Base-by-base conservation (phyloP, 164 flowering plant genomes). In the Chimonanthus praecox region DNA sequence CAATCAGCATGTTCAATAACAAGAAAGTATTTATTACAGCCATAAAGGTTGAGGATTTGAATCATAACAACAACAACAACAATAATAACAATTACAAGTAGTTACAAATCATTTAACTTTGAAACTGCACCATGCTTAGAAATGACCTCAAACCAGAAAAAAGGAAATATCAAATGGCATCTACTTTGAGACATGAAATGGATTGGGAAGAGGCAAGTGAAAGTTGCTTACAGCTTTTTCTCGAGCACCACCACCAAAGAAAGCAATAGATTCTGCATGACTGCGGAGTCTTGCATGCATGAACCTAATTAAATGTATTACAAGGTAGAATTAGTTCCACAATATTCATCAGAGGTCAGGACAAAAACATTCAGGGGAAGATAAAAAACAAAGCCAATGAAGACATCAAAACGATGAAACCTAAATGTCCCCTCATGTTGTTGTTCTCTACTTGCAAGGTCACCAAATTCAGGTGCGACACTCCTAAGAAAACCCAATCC, bases 231-330 rank as follows among this genome's bases (percentile, higher is more conserved):
- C 99, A 82, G 88, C 85, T 84, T 81, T 94, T 83, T 96, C 99
- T 75, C 99, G 84, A 65, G 92, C 82, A 78, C 99, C 98, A 69
- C 99, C 99, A 10, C 99, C 99, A 81, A 96, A 96, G 85, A 96
- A 96, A 76, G 99, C 99, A 82, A 96, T 83, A 58, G 99, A 96
- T 83, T 96, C 99, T 60, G 99, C 98, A 88, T 96, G 99, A 48
- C 97, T 85, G 51, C 95, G 86, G 74, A 96, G 83, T 73, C 99
- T 92, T 77, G 87, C 88, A 78, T 96, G 99, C 95, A 92, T 90
- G 79, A 87, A 96, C 94, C 99, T 95, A 74, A 70, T 60, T 58
- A 54, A 71, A 63, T 33, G 49, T 8, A 33, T 54, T 20, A 71
- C 47, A 47, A 7, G 61, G 43, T 5, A 43, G 72, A 18, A 71